Conservation (phyloP, 2,329 filamentous ascomycete species). For the Neobulgaria alba region DNA sequence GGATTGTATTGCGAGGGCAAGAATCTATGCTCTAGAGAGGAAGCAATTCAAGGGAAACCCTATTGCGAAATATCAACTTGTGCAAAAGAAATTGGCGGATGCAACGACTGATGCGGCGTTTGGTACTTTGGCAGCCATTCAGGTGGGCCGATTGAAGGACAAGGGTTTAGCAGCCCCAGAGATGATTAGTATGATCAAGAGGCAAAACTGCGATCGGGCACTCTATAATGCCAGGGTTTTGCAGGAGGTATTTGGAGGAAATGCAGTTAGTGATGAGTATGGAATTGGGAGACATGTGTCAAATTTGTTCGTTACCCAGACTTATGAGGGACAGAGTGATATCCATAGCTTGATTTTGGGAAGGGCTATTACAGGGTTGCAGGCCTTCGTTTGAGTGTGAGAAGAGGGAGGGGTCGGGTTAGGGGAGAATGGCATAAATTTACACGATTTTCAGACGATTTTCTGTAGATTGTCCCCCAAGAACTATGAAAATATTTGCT, state of each 20-base stretch:
- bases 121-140: constrained; percentile 79
- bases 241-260: constrained; percentile 95
- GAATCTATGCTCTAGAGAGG: constrained; percentile 82
- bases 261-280: constrained; percentile 97
- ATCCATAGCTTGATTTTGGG: constrained; percentile 72
- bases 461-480: no score
- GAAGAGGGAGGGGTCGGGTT: no score
- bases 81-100: constrained; percentile 97
- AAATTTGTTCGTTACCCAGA: constrained; percentile 95
- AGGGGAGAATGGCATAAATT: no score
- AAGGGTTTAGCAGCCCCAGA: constrained; percentile 80
- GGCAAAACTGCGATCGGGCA: constrained; percentile 92
- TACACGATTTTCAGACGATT: no score
- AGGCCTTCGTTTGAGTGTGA: constrained; percentile 63
- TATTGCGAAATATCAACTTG: constrained; percentile 88
- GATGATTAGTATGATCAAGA: constrained; percentile 96
- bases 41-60: constrained; percentile 96
- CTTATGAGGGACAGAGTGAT: constrained; percentile 96
- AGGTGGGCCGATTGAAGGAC: constrained; percentile 90
- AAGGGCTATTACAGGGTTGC: constrained; percentile 63
- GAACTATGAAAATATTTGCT: no score
- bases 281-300: constrained; percentile 89
- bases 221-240: constrained; percentile 69
- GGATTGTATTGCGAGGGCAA: constrained; percentile 74
- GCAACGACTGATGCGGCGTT: constrained; percentile 85